A percentile compares a stretch with the other conserved stretches of the same genome.
Evolutionary conservation across 2,329 filamentous ascomycete genomes (phyloP).

Genomic region (Phaeosphaeriaceae sp.): DNA sequence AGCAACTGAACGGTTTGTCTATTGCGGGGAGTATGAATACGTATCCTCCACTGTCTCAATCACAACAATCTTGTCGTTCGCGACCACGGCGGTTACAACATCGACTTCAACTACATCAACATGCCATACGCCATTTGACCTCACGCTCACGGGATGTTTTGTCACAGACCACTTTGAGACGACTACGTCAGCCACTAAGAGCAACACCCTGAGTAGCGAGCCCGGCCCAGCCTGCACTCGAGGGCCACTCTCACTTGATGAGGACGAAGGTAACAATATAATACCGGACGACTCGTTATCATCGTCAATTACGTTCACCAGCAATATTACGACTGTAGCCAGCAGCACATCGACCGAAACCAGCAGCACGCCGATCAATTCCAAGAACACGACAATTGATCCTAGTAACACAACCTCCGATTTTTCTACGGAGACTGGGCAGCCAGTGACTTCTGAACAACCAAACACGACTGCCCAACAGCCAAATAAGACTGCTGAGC

Average conservation of each 20-base stretch:
- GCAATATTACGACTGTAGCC: neutral
- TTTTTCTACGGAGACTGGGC: too few relatives aligned
- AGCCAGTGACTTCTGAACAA: too few relatives aligned
- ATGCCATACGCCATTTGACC: slow-evolving; percentile 22
- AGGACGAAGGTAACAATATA: slow-evolving; percentile 38
- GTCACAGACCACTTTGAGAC: slow-evolving; percentile 10
- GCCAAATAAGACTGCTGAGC: too few relatives aligned
- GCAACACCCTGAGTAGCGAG: slow-evolving; percentile 8
- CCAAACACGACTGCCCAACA: too few relatives aligned
- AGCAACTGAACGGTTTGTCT: slow-evolving; percentile 27
- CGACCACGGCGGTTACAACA: neutral
- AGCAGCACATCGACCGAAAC: neutral
- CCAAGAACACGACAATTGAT: too few relatives aligned
- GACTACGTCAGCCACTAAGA: slow-evolving; percentile 18
- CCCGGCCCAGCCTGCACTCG: slow-evolving; percentile 25
- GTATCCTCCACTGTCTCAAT: slow-evolving; percentile 20
- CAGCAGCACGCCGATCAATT: too few relatives aligned
- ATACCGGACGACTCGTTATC: slow-evolving; percentile 7
- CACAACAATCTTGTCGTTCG: slow-evolving; percentile 11
- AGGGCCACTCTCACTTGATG: slow-evolving; percentile 32
- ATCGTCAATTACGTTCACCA: slow-evolving; percentile 2
- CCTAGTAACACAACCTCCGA: too few relatives aligned
- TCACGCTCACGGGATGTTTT: slow-evolving; percentile 24
- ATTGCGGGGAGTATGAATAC: slow-evolving; percentile 21
- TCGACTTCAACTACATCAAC: slow-evolving; percentile 6